Conservation (phyloP, 2,329 filamentous ascomycete genomes). For the Chaetomiaceae sp. region DNA sequence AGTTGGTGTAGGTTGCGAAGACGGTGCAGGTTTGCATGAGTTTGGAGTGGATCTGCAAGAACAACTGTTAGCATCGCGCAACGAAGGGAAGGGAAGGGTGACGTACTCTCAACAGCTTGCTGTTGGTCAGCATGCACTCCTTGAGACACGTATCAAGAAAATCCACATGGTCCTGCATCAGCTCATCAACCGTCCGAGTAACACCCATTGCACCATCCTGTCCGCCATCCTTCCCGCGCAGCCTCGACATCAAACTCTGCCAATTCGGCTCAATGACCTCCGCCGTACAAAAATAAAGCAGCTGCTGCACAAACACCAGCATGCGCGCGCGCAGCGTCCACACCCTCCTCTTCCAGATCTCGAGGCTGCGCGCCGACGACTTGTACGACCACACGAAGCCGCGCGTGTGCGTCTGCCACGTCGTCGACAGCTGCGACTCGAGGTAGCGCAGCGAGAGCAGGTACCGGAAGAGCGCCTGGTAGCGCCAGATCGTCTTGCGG, state of each 20-base stretch:
- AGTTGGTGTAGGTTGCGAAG: slow-evolving; percentile 86
- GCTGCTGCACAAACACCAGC: slow-evolving; percentile 94
- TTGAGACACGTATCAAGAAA: slow-evolving; percentile 97
- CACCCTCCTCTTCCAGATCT: slow-evolving; percentile 87
- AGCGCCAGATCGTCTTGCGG: slow-evolving; percentile 92
- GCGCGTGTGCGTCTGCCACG: slow-evolving; percentile 88
- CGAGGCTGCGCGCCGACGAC: slow-evolving; percentile 65
- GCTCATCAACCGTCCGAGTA: slow-evolving; percentile 80
- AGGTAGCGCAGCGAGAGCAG: slow-evolving; percentile 84
- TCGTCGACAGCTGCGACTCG: slow-evolving; percentile 78
- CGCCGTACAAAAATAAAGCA: slow-evolving; percentile 93
- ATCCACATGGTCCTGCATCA: slow-evolving; percentile 99
- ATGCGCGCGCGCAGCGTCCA: slow-evolving; percentile 91
- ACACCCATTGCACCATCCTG: slow-evolving; percentile 27
- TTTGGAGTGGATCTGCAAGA: slow-evolving; percentile 82
- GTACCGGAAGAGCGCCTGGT: slow-evolving; percentile 94
- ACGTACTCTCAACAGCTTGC: slow-evolving; percentile 79
- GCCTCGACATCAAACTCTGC: slow-evolving; percentile 84
- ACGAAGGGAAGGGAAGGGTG: not conserved
- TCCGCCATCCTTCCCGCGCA: slow-evolving; percentile 42
- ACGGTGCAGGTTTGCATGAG: slow-evolving; percentile 93
- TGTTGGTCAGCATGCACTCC: slow-evolving; percentile 98
- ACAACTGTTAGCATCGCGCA: not conserved
- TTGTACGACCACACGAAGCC: slow-evolving; percentile 77
- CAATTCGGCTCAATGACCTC: slow-evolving; percentile 99